Evolutionary conservation across 2,329 filamentous ascomycete genomes (phyloP), one percentile per base, ranked within the genome.

Genomic region (Penicillium sp.): DNA sequence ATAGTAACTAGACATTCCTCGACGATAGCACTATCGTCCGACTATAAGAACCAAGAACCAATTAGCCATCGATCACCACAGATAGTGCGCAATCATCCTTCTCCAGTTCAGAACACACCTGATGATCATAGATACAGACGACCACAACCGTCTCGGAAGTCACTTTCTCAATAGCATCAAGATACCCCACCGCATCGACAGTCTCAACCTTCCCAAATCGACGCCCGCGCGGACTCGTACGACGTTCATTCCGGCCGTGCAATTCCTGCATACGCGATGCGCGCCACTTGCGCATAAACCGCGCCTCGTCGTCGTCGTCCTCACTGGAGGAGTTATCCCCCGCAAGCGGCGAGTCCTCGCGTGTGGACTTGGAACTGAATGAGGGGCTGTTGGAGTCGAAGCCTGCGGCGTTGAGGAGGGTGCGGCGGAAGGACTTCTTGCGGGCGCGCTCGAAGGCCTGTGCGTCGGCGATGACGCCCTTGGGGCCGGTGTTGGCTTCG

Each of bases 121-220:
- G 83, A 57, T 89, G 83, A 68, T 97, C 91, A 72, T 91, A 94
- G 61, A 99, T 91, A 75, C 93, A 95, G 27, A 99, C 94, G 2
- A 97, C 88, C 2, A 97, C 92, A 3, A 89, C 83, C 0, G 90
- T 93, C 43, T 93, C 89, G 44, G 86, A 76, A 36, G 85, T 81
- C 4, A 93, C 90, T 75, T 91, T 94, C 76, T 99, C 94, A 63
- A 97, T 91, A 51, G 93, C 92, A 73, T 97, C 92, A n/a, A 99
- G 82, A 67, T 96, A 99, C 16, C 92, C 94, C 60, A 88, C 79
- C 7, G 91, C 93, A 77, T 97, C 92, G 1, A 97, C 94, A 55
- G 85, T 82, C 58, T 92, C 88, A 59, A 97, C 78, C 11, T 82
- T 83, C 19, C 94, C 94, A 70, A 89, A 97, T 54, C 87, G 80